Percentiles rank a stretch among this genome's conserved stretches.
Conservation (phyloP, 176 grass and related monocot species). For the Zea luxurians region DNA sequence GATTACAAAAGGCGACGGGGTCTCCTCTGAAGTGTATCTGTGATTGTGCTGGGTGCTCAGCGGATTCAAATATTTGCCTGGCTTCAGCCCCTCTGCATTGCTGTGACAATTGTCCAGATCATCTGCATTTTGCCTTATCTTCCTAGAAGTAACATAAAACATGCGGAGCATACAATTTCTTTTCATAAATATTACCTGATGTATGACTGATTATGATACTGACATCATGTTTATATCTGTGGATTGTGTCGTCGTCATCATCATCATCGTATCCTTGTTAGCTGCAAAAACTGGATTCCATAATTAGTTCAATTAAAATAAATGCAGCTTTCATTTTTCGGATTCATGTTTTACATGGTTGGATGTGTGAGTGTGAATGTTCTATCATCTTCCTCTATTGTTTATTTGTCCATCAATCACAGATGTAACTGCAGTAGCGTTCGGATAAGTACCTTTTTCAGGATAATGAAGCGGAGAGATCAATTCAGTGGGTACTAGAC, state of each 20-base stretch:
- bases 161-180: conserved; percentile 28
- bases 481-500: no score
- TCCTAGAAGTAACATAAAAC: conserved; percentile 10
- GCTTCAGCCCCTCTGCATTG: conserved; percentile 2
- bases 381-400: no score
- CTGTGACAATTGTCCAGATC: conserved; percentile 11
- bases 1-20: conserved; percentile 75
- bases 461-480: no score
- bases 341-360: conserved; percentile 1
- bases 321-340: background rate
- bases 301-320: background rate
- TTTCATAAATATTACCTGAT: conserved; percentile 27
- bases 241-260: background rate
- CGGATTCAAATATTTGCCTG: conserved; percentile 2
- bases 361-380: background rate
- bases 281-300: conserved; percentile 15
- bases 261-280: background rate
- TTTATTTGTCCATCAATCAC: no score
- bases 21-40: conserved; percentile 54
- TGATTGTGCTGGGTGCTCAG: background rate
- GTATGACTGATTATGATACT: conserved; percentile 33
- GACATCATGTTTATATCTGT: conserved; percentile 31
- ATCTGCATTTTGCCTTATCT: conserved; percentile 11
- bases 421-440: no score
- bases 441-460: no score